phyloP scores from a whole-genome alignment of 2,329 filamentous ascomycete species.

The Calonectria multiphialidica region DNA sequence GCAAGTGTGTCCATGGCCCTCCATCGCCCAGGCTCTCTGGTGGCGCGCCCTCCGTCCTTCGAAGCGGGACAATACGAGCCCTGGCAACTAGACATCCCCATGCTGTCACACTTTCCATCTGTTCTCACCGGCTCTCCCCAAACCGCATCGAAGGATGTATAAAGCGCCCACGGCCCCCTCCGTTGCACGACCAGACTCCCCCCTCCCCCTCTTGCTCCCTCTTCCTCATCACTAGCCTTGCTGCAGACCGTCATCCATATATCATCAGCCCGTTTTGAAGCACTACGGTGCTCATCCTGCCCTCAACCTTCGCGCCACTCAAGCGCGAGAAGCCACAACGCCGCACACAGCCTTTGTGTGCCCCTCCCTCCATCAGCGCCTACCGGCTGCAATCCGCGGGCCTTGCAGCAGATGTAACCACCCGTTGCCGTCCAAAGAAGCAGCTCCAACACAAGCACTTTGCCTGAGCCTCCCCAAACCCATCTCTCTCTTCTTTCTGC shows the following conservation, averaged over 20 bases:
- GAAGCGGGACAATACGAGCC: neutral
- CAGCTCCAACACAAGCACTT: neutral
- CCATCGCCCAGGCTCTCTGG: neutral
- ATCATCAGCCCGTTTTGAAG: no score
- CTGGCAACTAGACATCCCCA: neutral
- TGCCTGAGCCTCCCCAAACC: neutral
- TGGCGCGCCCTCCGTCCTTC: neutral
- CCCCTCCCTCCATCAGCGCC: neutral
- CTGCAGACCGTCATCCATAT: neutral
- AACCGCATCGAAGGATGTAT: neutral
- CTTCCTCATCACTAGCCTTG: neutral
- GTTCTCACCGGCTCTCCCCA: neutral
- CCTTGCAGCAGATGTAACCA: slow-evolving; percentile 9
- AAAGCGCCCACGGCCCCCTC: neutral
- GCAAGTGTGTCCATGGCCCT: neutral
- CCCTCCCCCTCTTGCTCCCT: neutral
- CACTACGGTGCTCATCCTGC: neutral
- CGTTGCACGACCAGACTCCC: neutral
- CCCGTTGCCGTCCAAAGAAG: neutral
- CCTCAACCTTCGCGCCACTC: neutral
- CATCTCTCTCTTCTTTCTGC: neutral
- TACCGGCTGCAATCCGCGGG: neutral
- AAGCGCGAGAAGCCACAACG: neutral
- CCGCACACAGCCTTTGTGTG: neutral
- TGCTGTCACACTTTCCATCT: neutral